phyloP scores from a whole-genome alignment of 306 rosid species.

The Casuarina cunninghamiana region DNA sequence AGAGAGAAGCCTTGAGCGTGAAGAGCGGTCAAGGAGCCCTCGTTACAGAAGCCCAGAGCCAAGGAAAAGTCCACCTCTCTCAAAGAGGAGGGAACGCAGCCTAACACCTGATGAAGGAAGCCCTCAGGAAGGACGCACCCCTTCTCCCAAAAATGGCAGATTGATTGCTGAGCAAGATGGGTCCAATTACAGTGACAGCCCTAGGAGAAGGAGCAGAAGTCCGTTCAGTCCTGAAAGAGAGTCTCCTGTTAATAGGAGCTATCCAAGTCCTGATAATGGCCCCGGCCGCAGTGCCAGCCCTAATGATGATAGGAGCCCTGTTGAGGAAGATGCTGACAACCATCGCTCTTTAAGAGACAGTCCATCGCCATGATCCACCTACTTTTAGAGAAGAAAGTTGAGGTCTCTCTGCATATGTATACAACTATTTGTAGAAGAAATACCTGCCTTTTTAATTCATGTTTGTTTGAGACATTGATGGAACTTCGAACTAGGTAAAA shows the following conservation, averaged over 20 bases:
- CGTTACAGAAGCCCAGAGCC: conserved; percentile 37
- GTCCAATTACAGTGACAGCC: conserved; percentile 52
- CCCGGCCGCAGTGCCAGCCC: conserved; percentile 44
- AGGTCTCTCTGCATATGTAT: conserved; percentile 1
- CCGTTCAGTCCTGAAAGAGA: conserved; percentile 52
- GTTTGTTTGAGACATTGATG: neutral
- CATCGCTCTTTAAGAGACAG: conserved; percentile 52
- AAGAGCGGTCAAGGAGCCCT: conserved; percentile 55
- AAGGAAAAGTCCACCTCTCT: conserved; percentile 36
- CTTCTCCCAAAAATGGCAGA: conserved; percentile 51
- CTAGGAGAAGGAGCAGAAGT: conserved; percentile 52
- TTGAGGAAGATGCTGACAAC: conserved; percentile 49
- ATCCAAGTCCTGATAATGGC: conserved; percentile 53
- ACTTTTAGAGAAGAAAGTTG: neutral
- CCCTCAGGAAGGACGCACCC: conserved; percentile 41
- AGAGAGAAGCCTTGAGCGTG: conserved; percentile 49
- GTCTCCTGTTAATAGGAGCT: conserved; percentile 13
- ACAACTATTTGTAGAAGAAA: neutral
- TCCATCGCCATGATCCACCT: conserved; percentile 38
- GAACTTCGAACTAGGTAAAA: neutral
- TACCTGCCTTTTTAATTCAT: neutral
- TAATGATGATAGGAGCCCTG: conserved; percentile 65
- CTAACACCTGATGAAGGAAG: conserved; percentile 52
- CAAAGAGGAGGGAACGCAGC: conserved; percentile 53
- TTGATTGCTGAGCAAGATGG: conserved; percentile 41